Conservation (phyloP, 23 red algal genomes). For the Cyanidioschyzon merolae region DNA sequence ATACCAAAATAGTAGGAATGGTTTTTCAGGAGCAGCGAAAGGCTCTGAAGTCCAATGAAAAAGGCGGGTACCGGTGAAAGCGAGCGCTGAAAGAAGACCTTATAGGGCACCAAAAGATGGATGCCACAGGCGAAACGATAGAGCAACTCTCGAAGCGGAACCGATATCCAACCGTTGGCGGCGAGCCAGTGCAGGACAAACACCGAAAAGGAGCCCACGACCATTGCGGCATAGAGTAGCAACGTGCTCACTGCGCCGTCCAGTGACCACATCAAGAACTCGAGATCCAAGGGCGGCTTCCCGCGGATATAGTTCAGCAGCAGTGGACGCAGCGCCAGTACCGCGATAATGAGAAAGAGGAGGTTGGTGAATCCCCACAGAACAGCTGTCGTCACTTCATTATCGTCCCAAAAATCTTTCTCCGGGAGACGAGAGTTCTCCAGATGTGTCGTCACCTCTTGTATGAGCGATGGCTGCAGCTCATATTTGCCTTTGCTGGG, state of each 20-base stretch:
- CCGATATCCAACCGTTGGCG: neutral
- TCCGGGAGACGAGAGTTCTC: neutral
- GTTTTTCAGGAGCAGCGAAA: neutral
- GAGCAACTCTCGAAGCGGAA: conserved; percentile 18
- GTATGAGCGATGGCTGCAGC: conserved; percentile 7
- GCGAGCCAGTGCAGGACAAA: conserved; percentile 24
- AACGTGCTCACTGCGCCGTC: conserved; percentile 18
- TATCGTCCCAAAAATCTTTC: neutral
- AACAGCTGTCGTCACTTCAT: neutral
- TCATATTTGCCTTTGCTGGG: neutral
- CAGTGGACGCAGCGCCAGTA: conserved; percentile 6
- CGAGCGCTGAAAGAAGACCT: neutral
- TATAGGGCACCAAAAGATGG: conserved; percentile 19
- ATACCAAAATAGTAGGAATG: conserved; percentile 3
- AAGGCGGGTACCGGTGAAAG: conserved; percentile 30
- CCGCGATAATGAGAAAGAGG: conserved; percentile 18
- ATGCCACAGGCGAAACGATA: conserved; percentile 25
- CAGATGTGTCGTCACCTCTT: conserved; percentile 5
- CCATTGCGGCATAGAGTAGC: conserved; percentile 13
- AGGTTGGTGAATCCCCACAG: conserved; percentile 24
- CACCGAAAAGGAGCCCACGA: conserved; percentile 16
- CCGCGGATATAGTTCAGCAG: conserved; percentile 11
- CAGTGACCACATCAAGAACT: conserved; percentile 22
- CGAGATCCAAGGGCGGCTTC: conserved; percentile 15
- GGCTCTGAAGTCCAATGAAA: conserved; percentile 24